Evolutionary conservation across 768 basidiomycete genomes (phyloP).

Genomic region (Panaeolus papilionaceus): DNA sequence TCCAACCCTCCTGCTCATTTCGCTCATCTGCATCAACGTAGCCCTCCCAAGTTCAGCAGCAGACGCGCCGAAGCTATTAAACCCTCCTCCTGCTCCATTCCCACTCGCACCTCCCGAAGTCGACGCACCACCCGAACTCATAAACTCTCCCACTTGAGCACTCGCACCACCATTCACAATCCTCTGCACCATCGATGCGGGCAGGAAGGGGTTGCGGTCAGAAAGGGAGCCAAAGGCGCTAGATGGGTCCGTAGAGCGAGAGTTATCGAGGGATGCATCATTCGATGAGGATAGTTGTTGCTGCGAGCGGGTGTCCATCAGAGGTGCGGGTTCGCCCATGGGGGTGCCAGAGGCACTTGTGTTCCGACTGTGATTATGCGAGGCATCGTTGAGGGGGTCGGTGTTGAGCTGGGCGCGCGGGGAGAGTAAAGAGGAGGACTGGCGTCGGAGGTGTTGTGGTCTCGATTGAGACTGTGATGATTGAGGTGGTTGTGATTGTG

Average conservation of each 20-base stretch:
- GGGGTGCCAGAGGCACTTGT: background rate
- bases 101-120: background rate
- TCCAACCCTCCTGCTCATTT: constrained; percentile 65
- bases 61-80: constrained; percentile 7
- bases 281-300: background rate
- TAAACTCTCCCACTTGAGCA: background rate
- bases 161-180: constrained; percentile 28
- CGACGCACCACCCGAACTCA: constrained; percentile 13
- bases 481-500: constrained; percentile 11
- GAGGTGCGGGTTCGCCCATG: background rate
- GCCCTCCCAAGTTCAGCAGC: constrained; percentile 60
- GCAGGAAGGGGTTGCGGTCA: constrained; percentile 58
- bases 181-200: constrained; percentile 61
- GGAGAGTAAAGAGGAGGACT: background rate
- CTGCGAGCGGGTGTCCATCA: background rate
- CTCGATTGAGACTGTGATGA: background rate
- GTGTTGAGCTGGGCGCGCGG: background rate
- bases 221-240: constrained; percentile 7
- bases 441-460: constrained; percentile 5
- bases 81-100: background rate
- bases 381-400: constrained; percentile 1
- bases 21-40: constrained; percentile 79
- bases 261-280: constrained; percentile 6
- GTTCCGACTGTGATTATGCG: constrained; percentile 1
- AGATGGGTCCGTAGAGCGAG: background rate